These are phyloP conservation scores for Poronia punctata DNA, from an alignment of 495 filamentous ascomycete genomes.

Conservation along the genomic window DNA sequence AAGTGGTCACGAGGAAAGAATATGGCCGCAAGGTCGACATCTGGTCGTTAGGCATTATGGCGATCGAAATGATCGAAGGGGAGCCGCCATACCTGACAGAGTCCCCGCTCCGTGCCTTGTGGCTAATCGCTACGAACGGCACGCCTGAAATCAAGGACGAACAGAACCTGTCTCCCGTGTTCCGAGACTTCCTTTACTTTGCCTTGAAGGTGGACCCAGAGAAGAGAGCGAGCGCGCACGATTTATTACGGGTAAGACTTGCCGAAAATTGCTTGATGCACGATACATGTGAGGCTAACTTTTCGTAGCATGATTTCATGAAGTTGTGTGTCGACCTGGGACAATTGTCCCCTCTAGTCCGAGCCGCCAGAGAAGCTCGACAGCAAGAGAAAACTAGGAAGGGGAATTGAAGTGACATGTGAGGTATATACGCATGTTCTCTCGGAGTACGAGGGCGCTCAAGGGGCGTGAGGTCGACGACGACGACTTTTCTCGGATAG, in stretches of 20 bases:
- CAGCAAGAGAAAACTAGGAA: conserved; percentile 77
- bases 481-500: conserved; percentile 1
- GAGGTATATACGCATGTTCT: neutral
- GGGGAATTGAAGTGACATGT: conserved; percentile 21
- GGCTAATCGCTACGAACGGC: conserved; percentile 94
- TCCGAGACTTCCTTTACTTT: conserved; percentile 83
- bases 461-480: too few relatives aligned
- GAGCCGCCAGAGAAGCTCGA: conserved; percentile 73
- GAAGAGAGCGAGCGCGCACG: conserved; percentile 89
- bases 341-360: conserved; percentile 68
- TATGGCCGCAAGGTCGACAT: conserved; percentile 99
- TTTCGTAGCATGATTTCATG: conserved; percentile 84
- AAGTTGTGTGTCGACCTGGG: conserved; percentile 62
- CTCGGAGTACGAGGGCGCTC: too few relatives aligned
- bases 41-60: conserved; percentile 98
- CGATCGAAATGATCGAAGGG: conserved; percentile 99
- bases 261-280: conserved; percentile 1
- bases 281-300: conserved; percentile 24
- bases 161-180: conserved; percentile 67
- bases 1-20: conserved; percentile 94
- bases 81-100: conserved; percentile 96
- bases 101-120: conserved; percentile 85
- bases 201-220: conserved; percentile 94
- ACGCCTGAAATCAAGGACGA: conserved; percentile 94
- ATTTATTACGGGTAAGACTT: conserved; percentile 71